These are phyloP conservation scores for Acanthamoeba lenticulata DNA, from an alignment of 208 protist species.

Conservation along the genomic window DNA sequence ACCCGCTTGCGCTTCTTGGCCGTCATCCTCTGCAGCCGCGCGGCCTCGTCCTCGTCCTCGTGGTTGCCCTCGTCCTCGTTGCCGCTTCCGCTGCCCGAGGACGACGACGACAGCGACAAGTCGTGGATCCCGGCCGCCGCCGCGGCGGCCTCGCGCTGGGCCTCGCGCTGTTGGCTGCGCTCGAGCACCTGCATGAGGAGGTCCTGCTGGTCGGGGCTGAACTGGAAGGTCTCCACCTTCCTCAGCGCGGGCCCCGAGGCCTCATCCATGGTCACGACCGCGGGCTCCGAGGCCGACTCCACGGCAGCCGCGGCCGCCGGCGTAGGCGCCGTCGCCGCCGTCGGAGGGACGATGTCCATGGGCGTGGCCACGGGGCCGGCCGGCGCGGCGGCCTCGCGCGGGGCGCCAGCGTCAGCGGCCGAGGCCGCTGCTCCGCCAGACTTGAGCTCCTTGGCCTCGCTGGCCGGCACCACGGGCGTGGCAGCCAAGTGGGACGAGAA, in stretches of 20 bases:
- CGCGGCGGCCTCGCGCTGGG: not conserved
- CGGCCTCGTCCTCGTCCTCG: not conserved
- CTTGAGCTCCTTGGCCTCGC: not conserved
- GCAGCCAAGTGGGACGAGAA: not conserved
- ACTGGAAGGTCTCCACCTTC: not conserved
- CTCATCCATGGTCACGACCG: not conserved
- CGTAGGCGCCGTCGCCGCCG: not conserved
- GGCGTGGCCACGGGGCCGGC: no score
- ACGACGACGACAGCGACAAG: not conserved
- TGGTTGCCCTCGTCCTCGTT: not conserved
- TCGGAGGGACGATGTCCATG: no score
- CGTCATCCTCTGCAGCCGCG: not conserved
- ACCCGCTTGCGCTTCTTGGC: constrained; percentile 15
- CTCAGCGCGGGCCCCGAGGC: not conserved
- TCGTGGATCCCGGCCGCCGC: not conserved
- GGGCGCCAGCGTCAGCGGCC: not conserved
- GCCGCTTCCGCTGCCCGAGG: no score
- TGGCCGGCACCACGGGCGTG: not conserved
- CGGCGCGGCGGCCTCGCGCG: no score
- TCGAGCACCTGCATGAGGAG: not conserved
- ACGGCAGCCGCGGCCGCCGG: not conserved
- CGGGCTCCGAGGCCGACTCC: not conserved
- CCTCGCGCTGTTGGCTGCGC: not conserved
- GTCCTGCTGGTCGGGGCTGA: constrained; percentile 1
- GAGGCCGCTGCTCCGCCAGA: not conserved